phyloP scores from a whole-genome alignment of 2,329 filamentous ascomycete genomes.

The Trichoderma sp. region DNA sequence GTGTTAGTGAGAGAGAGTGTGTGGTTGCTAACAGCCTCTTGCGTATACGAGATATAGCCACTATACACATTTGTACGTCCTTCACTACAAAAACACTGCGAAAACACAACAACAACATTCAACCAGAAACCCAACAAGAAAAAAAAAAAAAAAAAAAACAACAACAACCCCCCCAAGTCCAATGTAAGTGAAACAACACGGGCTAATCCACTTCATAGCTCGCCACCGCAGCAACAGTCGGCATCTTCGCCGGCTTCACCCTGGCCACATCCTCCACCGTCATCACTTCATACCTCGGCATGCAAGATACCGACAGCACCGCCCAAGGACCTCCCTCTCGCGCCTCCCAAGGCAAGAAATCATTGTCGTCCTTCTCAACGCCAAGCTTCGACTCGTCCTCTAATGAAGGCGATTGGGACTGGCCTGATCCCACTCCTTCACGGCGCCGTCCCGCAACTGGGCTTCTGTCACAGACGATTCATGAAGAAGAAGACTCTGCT shows the following conservation, averaged over 20 bases:
- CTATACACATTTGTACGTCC: slow-evolving; percentile 41
- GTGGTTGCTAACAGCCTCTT: not conserved
- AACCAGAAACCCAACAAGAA: not conserved
- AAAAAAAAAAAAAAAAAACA: slow-evolving; percentile 24
- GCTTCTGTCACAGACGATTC: slow-evolving; percentile 63
- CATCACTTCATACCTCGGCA: slow-evolving; percentile 50
- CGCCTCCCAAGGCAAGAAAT: slow-evolving; percentile 20
- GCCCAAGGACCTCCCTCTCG: not conserved
- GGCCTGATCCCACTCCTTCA: slow-evolving; percentile 36
- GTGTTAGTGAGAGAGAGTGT: slow-evolving; percentile 5
- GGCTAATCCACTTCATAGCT: slow-evolving; percentile 40
- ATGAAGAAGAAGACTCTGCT: slow-evolving; percentile 68
- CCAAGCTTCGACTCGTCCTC: slow-evolving; percentile 28
- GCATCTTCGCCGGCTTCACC: slow-evolving; percentile 58
- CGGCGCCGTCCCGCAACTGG: slow-evolving; percentile 44
- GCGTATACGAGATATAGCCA: slow-evolving; percentile 30
- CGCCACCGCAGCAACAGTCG: slow-evolving; percentile 64
- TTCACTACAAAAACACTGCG: not conserved
- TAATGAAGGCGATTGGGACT: slow-evolving; percentile 39
- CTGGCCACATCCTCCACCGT: slow-evolving; percentile 56
- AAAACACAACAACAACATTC: not conserved
- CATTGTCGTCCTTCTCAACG: slow-evolving; percentile 19
- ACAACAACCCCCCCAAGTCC: slow-evolving; percentile 15
- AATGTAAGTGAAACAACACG: not conserved
- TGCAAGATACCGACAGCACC: slow-evolving; percentile 31